Evolutionary conservation across 345 rosid species (phyloP), one percentile per base, ranked within the genome.

Genomic region (Geranium rotundifolium): DNA sequence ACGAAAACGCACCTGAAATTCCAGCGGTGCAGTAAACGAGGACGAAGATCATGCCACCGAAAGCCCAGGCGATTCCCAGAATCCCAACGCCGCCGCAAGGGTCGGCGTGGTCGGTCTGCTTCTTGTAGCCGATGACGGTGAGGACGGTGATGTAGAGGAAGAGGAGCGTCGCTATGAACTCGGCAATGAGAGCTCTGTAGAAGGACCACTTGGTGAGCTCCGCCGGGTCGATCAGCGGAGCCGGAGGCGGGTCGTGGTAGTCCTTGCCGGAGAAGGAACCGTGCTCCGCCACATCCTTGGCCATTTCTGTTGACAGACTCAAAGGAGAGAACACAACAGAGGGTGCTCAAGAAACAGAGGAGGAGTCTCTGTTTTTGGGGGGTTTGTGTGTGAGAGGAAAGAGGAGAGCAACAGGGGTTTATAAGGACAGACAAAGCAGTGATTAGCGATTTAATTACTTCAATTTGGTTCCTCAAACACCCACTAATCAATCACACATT

Each of bases 31-130:
- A 90, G 76, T 90, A 90, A 58, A 90, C 92, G 20, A 68, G 66
- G 61, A 68, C 17, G 46, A 68, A 68, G 61, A 67, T 61, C 71
- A 61, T 67, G 60, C 95, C 95, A 68, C 97, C 97, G n/a, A 85
- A 84, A 61, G 92, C 84, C 97, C 92, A 90, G 19, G 97, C 87
- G 15, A 90, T 84, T 6, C 95, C 89, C 4, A 90, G 92, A 58
- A 79, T 66, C 18, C 93, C 95, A 17, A 88, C 92, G 4, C 95
- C 86, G 15, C 71, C 73, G 57, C 97, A 88, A 3, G 76, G 20
- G 57, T 84, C 84, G 29, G 59, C 57, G 7, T 56, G 66, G 57
- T 68, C 95, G 14, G 34, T 56, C 73, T 87, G 85, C 77, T 73
- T 71, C 27, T 77, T 82, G 85, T 80, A 72, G 19, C 97, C 97